A percentile compares a stretch with the other conserved stretches of the same genome.
These are phyloP conservation scores for Hypoxylon perforatum DNA, from an alignment of 495 filamentous ascomycete genomes.

Conservation along the genomic window DNA sequence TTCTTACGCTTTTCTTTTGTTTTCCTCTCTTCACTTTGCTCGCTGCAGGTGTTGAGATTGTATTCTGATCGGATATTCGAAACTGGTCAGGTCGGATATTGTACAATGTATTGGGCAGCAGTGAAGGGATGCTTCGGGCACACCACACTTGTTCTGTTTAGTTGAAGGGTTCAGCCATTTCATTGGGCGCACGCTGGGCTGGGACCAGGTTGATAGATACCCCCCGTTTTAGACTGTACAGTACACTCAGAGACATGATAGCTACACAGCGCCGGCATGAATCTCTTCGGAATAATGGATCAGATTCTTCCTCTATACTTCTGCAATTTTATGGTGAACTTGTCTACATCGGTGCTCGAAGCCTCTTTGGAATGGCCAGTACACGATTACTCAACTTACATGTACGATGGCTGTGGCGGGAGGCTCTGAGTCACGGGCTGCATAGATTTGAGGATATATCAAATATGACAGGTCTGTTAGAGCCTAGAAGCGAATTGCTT, in stretches of 20 bases:
- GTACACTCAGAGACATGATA: slow-evolving; percentile 54
- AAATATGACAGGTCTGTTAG: slow-evolving; percentile 35
- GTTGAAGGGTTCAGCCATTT: slow-evolving; percentile 46
- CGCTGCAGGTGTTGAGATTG: slow-evolving; percentile 33
- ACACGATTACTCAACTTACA: not conserved
- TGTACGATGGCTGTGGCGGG: too few relatives aligned
- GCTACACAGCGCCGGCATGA: slow-evolving; percentile 55
- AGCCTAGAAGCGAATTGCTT: slow-evolving; percentile 4
- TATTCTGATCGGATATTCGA: slow-evolving; percentile 44
- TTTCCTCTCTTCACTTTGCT: slow-evolving; percentile 32
- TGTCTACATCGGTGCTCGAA: not conserved
- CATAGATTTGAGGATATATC: slow-evolving; percentile 14
- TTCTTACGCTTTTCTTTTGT: slow-evolving; percentile 46
- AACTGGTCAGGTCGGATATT: slow-evolving; percentile 38
- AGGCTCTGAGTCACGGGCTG: not conserved
- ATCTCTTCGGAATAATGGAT: slow-evolving; percentile 49
- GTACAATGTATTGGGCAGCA: slow-evolving; percentile 48
- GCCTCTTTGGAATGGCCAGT: not conserved
- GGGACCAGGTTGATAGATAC: slow-evolving; percentile 61
- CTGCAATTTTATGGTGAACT: not conserved
- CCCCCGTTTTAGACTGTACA: slow-evolving; percentile 60
- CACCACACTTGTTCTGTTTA: slow-evolving; percentile 43
- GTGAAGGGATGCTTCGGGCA: slow-evolving; percentile 39
- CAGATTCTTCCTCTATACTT: slow-evolving; percentile 28
- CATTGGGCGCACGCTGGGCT: slow-evolving; percentile 55